Base-by-base conservation (phyloP, 495 filamentous ascomycete genomes). In the Pseudevernia furfuracea region DNA sequence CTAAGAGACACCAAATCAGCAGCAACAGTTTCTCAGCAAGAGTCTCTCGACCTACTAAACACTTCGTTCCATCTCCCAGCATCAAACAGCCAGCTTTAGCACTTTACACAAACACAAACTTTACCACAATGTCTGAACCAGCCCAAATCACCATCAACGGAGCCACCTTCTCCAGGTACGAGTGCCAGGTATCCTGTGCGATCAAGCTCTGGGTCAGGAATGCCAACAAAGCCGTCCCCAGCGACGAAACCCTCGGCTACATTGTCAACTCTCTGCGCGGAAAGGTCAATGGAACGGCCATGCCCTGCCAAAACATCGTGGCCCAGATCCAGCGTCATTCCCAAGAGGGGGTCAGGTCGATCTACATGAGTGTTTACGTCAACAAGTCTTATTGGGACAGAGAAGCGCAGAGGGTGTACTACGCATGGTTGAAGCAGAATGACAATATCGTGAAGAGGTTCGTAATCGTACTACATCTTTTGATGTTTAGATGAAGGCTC, bases 201-300 rank as follows among this genome's bases (percentile, higher is more conserved):
- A 57, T 63, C 21, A 39, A 63, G 39, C 61, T 63, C 17, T 63
- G 56, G 37, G 38, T 63, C 56, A 53, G 36, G 15, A 63, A 63
- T 10, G 61, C 53, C 52, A 63, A 63, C 25, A n/a, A 36, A 12
- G 38, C 21, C 41, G 30, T 37, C 1, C 61, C 61, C 17, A 63
- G 37, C 53, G 61, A 63, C 10, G 61, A 63, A 0, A 63, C 61
- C 12, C 52, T 63, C 10, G 52, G 49, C 52, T 56, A 63, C 5
- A 63, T 63, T 17, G 36, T 63, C 7, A 55, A 58, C 30, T 56
- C 55, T 34, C 10, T 64, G 21, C 62, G 62, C 14, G 56, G 57
- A 37, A 37, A 43, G 36, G 37, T 48, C 41, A 38, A 44, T 25
- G 62, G 62, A 5, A 28, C 14, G 9, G 32, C 43, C 10, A 7